Base-by-base conservation (phyloP, 805 yeast species). In the Candida orba region DNA sequence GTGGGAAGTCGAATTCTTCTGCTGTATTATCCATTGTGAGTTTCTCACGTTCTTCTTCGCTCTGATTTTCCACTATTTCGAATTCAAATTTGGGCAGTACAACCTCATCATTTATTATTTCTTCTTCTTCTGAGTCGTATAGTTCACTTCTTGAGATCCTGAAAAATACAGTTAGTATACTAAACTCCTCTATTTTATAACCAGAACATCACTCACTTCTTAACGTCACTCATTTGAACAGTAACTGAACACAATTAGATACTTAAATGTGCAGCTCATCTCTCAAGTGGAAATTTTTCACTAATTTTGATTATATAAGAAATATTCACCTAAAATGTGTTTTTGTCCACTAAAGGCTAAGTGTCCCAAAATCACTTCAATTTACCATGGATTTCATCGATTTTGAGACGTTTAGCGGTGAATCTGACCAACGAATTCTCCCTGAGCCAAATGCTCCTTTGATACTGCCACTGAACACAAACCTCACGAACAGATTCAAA, bases 401-500 rank as follows among this genome's bases (percentile, higher is more conserved):
- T 41, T 57, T 52, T 37, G 56, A 52, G 24, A 44, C 58, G 4
- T 58, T 53, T 32, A 40, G 45, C 24, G 22, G 13, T 2, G 34
- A 18, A 2, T 35, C 18, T 36, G 8, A 35, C 3, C 8, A 22
- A n/a, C 3, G 18, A 15, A 22, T 34, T 4, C 43, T 58, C 3
- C 64, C 66, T 4, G 62, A 65, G n/a, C 72, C 73, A 1, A 65
- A 71, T 2, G 66, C 66, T 8, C 72, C 72, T 3, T 51, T 68
- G 40, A 57, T 62, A 14, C 52, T 69, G 2, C 67, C 73, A 8
- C 53, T 69, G 39, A 66, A 63, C 37, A 48, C 61, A 4, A 51
- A 46, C 18, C 25, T 54, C 37, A 59, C 65, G 15, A 69, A 68
- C 43, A 49, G 66, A 36, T 63, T 71, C 15, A 62, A 66, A 40